Base-by-base conservation (phyloP, 495 filamentous ascomycete genomes). In the Neurospora terricola region DNA sequence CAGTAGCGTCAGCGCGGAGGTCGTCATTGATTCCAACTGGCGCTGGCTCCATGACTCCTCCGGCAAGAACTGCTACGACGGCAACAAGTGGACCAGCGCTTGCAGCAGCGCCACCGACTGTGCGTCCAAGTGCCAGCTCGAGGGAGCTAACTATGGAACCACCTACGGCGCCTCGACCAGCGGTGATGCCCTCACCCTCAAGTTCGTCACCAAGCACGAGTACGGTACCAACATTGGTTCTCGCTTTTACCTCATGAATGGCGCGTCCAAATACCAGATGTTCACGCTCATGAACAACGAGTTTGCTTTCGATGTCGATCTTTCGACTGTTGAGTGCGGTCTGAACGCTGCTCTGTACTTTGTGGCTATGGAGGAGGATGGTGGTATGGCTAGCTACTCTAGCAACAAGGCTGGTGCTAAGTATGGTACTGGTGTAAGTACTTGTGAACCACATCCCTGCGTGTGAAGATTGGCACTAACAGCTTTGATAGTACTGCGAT, bases 261-360 rank as follows among this genome's bases (percentile, higher is more conserved):
- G 80, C 43, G 77, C 77, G 40, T 78, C 79, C 79, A 86, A 86
- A 77, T 89, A 90, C 81, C 81, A 88, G 80, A 88, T 86, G 81
- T 88, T 89, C 81, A 84, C 83, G 43, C 83, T 89, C 14, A 78
- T 82, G 81, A 83, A 83, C 80, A 87, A 87, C 79, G 88, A 90
- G 81, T 88, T 90, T 80, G 78, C 86, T 72, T 89, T 90, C 74
- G 87, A 88, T 72, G 87, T 90, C 70, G 88, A 90, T 74, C 83
- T 89, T 5, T 86, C 84, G 18, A 85, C 81, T 72, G 78, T 74
- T 59, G 77, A 78, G 72, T 90, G 88, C 75, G 87, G 87, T 69
- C 75, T 90, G 36, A 90, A 89, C 79, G 83, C 84, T 37, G 88
- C 88, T 23, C 82, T 90, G 4, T 90, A 89, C 82, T 88, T 90